Evolutionary conservation across 306 rosid species (phyloP).

Genomic region (Datisca glomerata): DNA sequence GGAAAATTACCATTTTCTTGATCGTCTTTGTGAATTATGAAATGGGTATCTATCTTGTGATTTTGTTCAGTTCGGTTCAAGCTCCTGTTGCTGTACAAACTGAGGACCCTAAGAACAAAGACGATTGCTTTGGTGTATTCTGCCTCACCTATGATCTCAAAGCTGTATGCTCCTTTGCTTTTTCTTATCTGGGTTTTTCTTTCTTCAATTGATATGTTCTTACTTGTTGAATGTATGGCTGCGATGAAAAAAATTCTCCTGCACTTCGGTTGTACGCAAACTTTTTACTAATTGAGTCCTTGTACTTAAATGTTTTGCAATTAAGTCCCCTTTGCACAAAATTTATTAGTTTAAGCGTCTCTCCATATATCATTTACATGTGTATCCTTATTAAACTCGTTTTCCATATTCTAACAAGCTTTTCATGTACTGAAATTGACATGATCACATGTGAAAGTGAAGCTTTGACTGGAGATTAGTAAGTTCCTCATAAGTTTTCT

Average conservation of each 20-base stretch:
- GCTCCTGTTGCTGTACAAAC: constrained; percentile 30
- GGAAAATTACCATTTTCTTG: background rate
- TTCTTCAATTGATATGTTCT: background rate
- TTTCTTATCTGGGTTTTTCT: constrained; percentile 8
- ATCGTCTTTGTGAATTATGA: background rate
- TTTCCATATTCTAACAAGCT: too few species aligned
- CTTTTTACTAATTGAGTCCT: too few species aligned
- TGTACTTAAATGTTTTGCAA: too few species aligned
- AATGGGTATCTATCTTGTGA: constrained; percentile 3
- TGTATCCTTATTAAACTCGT: too few species aligned
- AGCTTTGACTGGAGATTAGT: too few species aligned
- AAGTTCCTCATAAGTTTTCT: background rate
- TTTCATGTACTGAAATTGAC: too few species aligned
- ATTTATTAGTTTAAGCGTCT: too few species aligned
- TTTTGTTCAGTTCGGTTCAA: constrained; percentile 54
- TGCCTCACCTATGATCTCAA: constrained; percentile 90
- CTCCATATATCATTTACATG: too few species aligned
- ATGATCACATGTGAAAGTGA: too few species aligned
- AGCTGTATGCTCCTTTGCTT: constrained; percentile 60
- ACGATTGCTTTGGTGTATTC: constrained; percentile 81
- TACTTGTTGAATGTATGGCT: background rate
- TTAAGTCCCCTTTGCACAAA: too few species aligned
- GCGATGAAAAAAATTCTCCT: too few species aligned
- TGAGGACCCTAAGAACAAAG: constrained; percentile 38
- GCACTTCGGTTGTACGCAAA: too few species aligned